Evolutionary conservation across 2,329 filamentous ascomycete species (phyloP).

Genomic region (Sclerotinia borealis): DNA sequence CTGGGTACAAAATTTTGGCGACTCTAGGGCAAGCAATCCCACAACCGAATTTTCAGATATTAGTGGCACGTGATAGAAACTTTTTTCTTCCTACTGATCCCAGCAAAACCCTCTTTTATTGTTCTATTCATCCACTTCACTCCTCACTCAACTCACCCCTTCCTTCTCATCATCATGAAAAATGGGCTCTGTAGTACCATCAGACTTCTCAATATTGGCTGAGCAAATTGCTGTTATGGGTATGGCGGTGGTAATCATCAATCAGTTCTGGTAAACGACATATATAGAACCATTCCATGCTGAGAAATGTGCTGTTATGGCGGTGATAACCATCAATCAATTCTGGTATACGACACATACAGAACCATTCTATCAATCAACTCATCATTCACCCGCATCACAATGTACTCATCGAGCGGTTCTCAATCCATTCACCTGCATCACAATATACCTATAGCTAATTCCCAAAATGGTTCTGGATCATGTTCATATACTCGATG

Average conservation of each 20-base stretch:
- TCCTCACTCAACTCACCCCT: background rate
- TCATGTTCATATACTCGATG: background rate
- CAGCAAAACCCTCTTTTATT: conserved; percentile 5
- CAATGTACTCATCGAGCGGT: background rate
- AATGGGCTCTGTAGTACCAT: background rate
- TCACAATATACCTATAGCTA: background rate
- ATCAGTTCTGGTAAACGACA: background rate
- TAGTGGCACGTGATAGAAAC: conserved; percentile 6
- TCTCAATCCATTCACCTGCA: background rate
- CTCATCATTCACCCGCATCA: background rate
- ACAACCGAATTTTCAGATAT: conserved; percentile 14
- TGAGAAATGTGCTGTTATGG: background rate
- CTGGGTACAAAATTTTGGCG: conserved; percentile 12
- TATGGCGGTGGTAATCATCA: background rate
- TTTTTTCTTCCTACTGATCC: background rate
- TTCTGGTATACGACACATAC: background rate
- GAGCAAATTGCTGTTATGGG: background rate
- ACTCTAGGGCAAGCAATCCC: conserved; percentile 14
- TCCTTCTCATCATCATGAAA: background rate
- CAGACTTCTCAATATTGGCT: background rate
- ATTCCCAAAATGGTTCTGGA: no score
- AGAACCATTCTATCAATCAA: background rate
- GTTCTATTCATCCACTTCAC: background rate
- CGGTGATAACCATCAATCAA: background rate
- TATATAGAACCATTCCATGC: background rate